Percentiles rank a stretch among this genome's conserved stretches.
These are phyloP conservation scores for Phytophthora melonis DNA, from an alignment of 352 stramenopile genomes.

Conservation along the genomic window DNA sequence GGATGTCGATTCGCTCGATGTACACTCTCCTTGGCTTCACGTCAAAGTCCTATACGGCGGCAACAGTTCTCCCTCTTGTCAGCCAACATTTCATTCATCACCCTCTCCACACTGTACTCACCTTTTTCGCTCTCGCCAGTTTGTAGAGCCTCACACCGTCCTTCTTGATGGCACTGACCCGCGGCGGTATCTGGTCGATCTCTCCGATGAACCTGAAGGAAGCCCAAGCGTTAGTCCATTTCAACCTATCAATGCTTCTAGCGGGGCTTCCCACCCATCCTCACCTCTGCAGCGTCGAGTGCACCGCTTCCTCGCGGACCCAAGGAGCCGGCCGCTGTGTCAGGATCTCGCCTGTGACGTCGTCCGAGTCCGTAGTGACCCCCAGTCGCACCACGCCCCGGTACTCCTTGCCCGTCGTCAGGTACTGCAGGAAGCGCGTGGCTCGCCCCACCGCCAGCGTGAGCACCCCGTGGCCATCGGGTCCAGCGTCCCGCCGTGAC, in stretches of 20 bases:
- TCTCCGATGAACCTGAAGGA: conserved; percentile 73
- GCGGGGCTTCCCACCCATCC: not conserved
- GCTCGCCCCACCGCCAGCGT: conserved; percentile 81
- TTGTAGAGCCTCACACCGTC: conserved; percentile 86
- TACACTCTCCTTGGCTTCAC: conserved; percentile 67
- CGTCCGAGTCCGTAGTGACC: conserved; percentile 82
- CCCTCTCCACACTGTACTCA: conserved; percentile 5
- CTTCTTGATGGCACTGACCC: conserved; percentile 83
- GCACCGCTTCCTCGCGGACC: conserved; percentile 52
- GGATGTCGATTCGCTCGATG: conserved; percentile 70
- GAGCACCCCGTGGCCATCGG: conserved; percentile 90
- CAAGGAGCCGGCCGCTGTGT: conserved; percentile 64
- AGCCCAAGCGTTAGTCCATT: conserved; percentile 10
- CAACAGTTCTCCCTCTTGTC: conserved; percentile 11
- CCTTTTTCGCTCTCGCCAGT: conserved; percentile 69
- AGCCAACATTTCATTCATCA: not conserved
- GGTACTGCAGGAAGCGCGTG: conserved; percentile 86
- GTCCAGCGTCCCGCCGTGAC: conserved; percentile 88
- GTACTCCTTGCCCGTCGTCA: conserved; percentile 83
- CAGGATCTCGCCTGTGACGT: conserved; percentile 77
- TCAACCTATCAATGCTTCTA: not conserved
- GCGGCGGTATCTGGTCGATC: conserved; percentile 82
- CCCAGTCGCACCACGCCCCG: conserved; percentile 77
- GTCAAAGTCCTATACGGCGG: conserved; percentile 53
- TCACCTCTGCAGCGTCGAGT: conserved; percentile 58